These are phyloP conservation scores for Euphorbia schlechtendalii DNA, from an alignment of 441 rosid genomes.

Conservation along the genomic window DNA sequence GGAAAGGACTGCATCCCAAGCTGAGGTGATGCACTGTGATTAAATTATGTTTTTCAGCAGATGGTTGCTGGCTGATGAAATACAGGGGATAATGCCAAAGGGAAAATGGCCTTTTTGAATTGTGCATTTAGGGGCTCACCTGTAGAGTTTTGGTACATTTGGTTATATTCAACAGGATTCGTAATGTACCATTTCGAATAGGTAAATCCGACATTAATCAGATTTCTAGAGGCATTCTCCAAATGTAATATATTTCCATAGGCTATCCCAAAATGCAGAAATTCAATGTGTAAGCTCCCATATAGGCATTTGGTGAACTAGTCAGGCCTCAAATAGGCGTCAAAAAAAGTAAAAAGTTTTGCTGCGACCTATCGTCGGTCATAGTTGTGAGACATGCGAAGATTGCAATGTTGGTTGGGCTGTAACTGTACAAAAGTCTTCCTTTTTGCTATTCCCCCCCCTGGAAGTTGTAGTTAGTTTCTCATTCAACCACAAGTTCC, in stretches of 20 bases:
- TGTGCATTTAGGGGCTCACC: no score
- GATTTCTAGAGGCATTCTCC: neutral
- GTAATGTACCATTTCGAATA: no score
- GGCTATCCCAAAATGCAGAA: no score
- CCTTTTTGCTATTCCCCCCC: neutral
- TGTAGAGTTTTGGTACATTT: no score
- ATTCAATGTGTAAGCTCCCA: no score
- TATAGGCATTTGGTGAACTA: no score
- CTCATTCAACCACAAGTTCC: neutral
- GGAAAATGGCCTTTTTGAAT: neutral
- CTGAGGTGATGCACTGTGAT: constrained; percentile 25
- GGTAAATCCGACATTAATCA: no score
- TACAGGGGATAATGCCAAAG: neutral
- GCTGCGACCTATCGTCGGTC: neutral
- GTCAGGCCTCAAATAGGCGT: no score
- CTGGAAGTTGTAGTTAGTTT: neutral
- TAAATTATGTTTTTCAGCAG: constrained; percentile 7
- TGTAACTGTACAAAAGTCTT: neutral
- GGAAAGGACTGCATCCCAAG: constrained; percentile 40
- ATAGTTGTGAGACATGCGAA: neutral
- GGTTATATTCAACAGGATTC: no score
- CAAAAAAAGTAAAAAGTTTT: no score
- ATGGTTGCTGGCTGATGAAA: neutral
- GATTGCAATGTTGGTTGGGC: neutral
- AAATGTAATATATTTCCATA: neutral